These are phyloP conservation scores for Chlorophyllum brunneum DNA, from an alignment of 768 basidiomycete genomes.

Conservation along the genomic window DNA sequence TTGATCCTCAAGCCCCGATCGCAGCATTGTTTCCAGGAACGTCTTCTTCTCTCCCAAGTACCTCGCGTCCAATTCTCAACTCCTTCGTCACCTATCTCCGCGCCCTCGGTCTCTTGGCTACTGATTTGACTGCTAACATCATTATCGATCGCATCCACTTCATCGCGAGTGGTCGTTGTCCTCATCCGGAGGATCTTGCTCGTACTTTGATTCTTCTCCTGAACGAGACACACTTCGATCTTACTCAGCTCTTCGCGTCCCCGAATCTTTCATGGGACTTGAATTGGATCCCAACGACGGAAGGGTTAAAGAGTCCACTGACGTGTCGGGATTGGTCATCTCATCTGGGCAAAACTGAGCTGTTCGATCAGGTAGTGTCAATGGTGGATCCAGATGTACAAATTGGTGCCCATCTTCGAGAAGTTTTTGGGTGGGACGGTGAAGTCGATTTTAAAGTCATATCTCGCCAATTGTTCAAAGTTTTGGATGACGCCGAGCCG, in stretches of 20 bases:
- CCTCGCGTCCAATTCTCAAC: conserved; percentile 13
- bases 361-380: conserved; percentile 39
- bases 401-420: conserved; percentile 25
- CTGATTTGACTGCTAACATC: conserved; percentile 24
- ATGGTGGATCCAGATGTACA: conserved; percentile 22
- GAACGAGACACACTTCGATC: background rate
- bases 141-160: conserved; percentile 31
- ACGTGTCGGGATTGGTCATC: conserved; percentile 25
- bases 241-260: background rate
- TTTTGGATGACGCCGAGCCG: conserved; percentile 15
- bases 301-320: conserved; percentile 25
- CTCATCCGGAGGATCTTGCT: background rate
- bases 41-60: conserved; percentile 13
- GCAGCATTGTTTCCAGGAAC: conserved; percentile 21
- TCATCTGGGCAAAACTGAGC: conserved; percentile 16
- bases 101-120: conserved; percentile 23
- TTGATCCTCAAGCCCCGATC: conserved; percentile 31
- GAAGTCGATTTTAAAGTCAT: conserved; percentile 28
- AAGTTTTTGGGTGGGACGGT: conserved; percentile 36
- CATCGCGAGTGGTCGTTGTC: conserved; percentile 20
- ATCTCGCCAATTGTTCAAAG: conserved; percentile 27
- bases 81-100: conserved; percentile 19
- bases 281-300: conserved; percentile 36
- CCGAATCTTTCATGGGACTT: conserved; percentile 3
- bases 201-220: background rate